Evolutionary conservation across 139 green algal genomes (phyloP).

Genomic region (Limnomonas spitsbergensis): DNA sequence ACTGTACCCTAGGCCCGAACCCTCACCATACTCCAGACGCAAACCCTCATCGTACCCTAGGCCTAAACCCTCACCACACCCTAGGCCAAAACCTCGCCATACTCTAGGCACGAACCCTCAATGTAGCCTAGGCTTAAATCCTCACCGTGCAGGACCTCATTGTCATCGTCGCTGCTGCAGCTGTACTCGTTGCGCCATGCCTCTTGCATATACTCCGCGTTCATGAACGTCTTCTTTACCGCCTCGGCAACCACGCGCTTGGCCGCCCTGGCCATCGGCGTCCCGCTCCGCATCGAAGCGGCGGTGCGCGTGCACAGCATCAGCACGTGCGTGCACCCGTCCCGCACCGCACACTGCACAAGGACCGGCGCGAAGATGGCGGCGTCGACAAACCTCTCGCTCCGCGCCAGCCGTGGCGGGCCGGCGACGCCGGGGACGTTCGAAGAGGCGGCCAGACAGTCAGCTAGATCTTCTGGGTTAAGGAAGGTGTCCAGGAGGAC

Average conservation of each 20-base stretch:
- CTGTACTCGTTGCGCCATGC: slow-evolving; percentile 28
- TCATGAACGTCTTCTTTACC: slow-evolving; percentile 41
- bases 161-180: neutral
- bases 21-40: too few species aligned
- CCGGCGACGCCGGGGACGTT: slow-evolving; percentile 73
- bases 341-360: slow-evolving; percentile 41
- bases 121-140: too few species aligned
- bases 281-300: neutral
- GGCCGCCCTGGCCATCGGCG: slow-evolving; percentile 13
- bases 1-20: too few species aligned
- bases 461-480: slow-evolving; percentile 54
- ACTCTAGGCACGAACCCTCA: too few species aligned
- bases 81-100: too few species aligned
- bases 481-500: slow-evolving; percentile 63
- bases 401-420: slow-evolving; percentile 24
- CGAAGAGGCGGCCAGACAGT: slow-evolving; percentile 73
- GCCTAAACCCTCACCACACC: too few species aligned
- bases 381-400: slow-evolving; percentile 77
- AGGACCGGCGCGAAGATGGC: slow-evolving; percentile 81
- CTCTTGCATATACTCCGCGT: slow-evolving; percentile 53
- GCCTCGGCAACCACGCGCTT: neutral
- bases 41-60: too few species aligned
- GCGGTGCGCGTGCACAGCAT: slow-evolving; percentile 62
- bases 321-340: slow-evolving; percentile 84
- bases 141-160: slow-evolving; percentile 8